phyloP scores from a whole-genome alignment of 108 stramenopile genomes.

The Stephanodiscus triporus region DNA sequence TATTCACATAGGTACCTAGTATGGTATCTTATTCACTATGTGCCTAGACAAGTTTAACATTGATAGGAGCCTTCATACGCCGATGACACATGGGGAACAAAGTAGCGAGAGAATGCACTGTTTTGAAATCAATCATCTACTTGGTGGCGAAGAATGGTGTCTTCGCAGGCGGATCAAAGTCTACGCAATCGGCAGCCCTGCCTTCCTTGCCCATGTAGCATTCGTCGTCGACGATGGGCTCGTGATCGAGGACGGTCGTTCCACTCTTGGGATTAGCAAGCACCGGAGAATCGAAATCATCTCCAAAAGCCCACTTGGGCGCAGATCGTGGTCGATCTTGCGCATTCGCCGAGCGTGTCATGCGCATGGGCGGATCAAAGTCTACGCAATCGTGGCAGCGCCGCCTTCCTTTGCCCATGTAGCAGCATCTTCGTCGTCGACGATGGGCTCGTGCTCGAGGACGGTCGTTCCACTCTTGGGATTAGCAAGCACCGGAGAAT shows the following conservation, averaged over 20 bases:
- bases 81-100: too few species aligned
- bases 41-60: too few species aligned
- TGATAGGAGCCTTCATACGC: too few species aligned
- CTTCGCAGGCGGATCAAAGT: background rate
- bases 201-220: background rate
- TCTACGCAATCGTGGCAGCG: background rate
- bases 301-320: too few species aligned
- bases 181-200: background rate
- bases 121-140: too few species aligned
- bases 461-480: background rate
- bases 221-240: conserved; percentile 3
- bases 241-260: background rate
- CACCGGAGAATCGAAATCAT: background rate
- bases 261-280: background rate
- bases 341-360: too few species aligned
- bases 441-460: background rate
- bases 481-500: background rate
- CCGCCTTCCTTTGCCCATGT: background rate
- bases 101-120: too few species aligned
- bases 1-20: too few species aligned
- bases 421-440: conserved; percentile 6
- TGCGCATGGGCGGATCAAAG: background rate
- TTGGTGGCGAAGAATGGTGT: too few species aligned
- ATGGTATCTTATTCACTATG: too few species aligned
- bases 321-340: too few species aligned